Evolutionary conservation across 192 early-diverging fungal genomes (phyloP).

Genomic region (Gamsiella multidivaricata): DNA sequence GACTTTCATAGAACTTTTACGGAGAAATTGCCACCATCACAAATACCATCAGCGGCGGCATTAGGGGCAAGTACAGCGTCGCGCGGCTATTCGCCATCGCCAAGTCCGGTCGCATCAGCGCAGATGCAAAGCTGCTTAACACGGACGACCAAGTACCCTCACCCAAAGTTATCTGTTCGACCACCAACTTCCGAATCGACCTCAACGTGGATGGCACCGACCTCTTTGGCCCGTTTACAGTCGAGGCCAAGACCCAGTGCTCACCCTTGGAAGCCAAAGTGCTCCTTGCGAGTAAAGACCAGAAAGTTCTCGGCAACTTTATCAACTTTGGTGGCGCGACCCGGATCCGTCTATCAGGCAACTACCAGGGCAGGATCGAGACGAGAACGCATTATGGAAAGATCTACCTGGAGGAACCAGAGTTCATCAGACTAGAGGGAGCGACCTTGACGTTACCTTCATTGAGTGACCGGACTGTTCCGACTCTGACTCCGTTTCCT

Average conservation of each 20-base stretch:
- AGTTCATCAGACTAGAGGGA: conserved; percentile 31
- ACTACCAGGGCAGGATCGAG: conserved; percentile 37
- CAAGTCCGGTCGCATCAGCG: conserved; percentile 8
- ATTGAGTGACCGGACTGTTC: conserved; percentile 9
- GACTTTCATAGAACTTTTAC: conserved; percentile 26
- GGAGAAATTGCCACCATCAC: conserved; percentile 28
- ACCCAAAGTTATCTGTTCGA: conserved; percentile 29
- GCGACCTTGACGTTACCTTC: conserved; percentile 37
- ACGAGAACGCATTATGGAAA: conserved; percentile 49
- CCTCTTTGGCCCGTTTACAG: conserved; percentile 45
- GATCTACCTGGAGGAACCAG: conserved; percentile 35
- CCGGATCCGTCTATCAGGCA: conserved; percentile 23
- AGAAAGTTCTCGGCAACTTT: conserved; percentile 38
- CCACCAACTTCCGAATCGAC: conserved; percentile 13
- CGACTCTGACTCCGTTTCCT: neutral
- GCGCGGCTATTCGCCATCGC: conserved; percentile 21
- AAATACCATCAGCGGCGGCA: conserved; percentile 5
- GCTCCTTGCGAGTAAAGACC: conserved; percentile 12
- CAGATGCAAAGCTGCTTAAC: conserved; percentile 36
- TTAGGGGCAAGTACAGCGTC: conserved; percentile 34
- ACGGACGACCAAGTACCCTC: conserved; percentile 43
- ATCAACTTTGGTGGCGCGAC: conserved; percentile 44
- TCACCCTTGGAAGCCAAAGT: conserved; percentile 30
- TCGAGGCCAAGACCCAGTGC: conserved; percentile 48
- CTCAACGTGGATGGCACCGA: conserved; percentile 39